Evolutionary conservation across 2,329 filamentous ascomycete species (phyloP).

Genomic region (Neonectria punicea): DNA sequence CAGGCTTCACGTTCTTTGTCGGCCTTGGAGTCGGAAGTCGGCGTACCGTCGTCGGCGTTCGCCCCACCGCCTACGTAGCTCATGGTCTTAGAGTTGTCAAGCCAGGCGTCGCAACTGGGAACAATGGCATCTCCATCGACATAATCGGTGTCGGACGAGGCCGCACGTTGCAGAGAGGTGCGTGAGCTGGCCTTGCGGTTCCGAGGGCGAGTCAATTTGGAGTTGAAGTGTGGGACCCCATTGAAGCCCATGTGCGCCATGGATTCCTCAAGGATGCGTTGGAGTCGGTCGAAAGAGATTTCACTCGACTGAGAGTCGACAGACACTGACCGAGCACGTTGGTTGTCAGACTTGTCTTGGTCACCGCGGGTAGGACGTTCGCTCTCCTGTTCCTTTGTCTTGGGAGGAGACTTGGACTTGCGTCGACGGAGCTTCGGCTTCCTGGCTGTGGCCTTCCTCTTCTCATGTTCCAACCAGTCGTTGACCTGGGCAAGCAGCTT

Average conservation of each 20-base stretch:
- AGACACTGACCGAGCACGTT: conserved; percentile 60
- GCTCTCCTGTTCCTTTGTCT: conserved; percentile 36
- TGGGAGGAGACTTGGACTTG: conserved; percentile 53
- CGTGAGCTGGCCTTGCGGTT: conserved; percentile 45
- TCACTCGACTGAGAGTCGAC: conserved; percentile 74
- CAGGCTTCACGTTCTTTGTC: conserved; percentile 81
- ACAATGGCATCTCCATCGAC: conserved; percentile 84
- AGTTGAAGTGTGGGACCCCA: conserved; percentile 55
- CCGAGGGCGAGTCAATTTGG: conserved; percentile 57
- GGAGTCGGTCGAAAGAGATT: conserved; percentile 81
- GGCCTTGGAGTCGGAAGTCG: conserved; percentile 53
- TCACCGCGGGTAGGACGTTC: conserved; percentile 27
- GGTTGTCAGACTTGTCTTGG: conserved; percentile 32
- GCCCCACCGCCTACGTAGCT: conserved; percentile 70
- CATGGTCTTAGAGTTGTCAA: conserved; percentile 92
- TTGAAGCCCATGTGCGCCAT: conserved; percentile 65
- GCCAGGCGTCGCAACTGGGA: conserved; percentile 82
- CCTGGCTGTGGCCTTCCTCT: conserved; percentile 67
- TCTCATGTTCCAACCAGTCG: conserved; percentile 87
- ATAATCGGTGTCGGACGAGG: conserved; percentile 87
- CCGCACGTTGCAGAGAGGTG: conserved; percentile 53
- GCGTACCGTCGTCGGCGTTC: conserved; percentile 52
- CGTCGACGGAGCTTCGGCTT: conserved; percentile 52
- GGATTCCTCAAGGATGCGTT: conserved; percentile 79
- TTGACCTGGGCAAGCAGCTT: conserved; percentile 78